These are phyloP conservation scores for Verticillium longisporum DNA, from an alignment of 2,329 filamentous ascomycete species.

Conservation along the genomic window DNA sequence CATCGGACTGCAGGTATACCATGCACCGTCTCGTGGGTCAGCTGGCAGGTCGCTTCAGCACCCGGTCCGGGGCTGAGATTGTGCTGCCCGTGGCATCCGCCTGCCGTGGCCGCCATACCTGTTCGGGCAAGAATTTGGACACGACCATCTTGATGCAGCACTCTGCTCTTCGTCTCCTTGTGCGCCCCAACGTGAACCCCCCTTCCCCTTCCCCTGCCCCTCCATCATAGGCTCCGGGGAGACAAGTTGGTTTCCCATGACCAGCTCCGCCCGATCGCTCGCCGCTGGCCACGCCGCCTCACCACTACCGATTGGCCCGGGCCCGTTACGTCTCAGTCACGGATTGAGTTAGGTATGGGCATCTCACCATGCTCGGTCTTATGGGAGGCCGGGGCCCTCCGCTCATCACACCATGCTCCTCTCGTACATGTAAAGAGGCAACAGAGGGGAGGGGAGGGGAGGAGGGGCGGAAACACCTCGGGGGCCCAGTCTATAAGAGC, in stretches of 20 bases:
- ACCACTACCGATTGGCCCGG: background rate
- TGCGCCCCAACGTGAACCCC: too few relatives aligned
- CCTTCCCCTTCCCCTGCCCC: too few relatives aligned
- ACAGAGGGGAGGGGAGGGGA: background rate
- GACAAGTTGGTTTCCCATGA: background rate
- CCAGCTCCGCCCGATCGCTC: background rate
- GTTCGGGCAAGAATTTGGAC: conserved; percentile 1
- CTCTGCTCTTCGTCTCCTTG: background rate
- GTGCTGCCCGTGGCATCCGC: background rate
- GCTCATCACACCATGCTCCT: background rate
- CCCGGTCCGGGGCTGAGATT: background rate
- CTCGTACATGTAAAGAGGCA: background rate
- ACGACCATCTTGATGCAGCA: background rate
- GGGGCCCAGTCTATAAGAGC: background rate
- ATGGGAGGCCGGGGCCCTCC: background rate
- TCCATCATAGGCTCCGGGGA: too few relatives aligned
- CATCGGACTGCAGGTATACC: background rate
- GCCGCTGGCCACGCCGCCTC: background rate
- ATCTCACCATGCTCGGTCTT: background rate
- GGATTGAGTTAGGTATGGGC: background rate
- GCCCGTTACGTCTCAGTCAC: background rate
- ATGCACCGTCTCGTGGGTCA: background rate
- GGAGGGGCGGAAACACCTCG: too few relatives aligned
- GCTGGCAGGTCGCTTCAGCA: background rate
- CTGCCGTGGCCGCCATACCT: background rate